Evolutionary conservation across 192 early-diverging fungal species (phyloP).

Genomic region (Dissophora globulifera): DNA sequence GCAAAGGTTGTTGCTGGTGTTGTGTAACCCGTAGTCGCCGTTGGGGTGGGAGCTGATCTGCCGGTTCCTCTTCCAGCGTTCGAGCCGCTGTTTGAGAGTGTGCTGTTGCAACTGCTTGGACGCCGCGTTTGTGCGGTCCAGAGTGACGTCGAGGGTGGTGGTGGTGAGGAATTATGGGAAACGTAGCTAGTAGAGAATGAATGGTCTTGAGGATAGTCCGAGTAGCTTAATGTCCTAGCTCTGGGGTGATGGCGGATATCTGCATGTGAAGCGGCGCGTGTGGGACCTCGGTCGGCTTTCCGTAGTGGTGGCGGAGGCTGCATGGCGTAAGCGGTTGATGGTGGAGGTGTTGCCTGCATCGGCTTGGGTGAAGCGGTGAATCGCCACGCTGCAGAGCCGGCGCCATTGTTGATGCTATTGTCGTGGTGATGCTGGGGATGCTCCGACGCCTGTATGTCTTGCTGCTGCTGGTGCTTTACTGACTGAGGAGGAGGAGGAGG

Average conservation of each 20-base stretch:
- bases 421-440: no score
- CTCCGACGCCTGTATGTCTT: neutral
- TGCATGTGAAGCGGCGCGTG: no score
- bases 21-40: no score
- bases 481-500: no score
- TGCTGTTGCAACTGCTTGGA: constrained; percentile 10
- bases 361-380: constrained; percentile 8
- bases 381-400: neutral
- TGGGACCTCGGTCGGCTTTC: neutral
- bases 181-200: no score
- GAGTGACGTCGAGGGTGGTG: no score
- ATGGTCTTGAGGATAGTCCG: constrained; percentile 8
- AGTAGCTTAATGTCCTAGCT: constrained; percentile 13
- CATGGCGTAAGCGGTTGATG: no score
- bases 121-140: neutral
- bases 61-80: no score
- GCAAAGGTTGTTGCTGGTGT: no score
- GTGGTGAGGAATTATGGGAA: no score
- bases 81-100: no score
- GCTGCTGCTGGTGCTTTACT: constrained; percentile 1
- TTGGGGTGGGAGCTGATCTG: constrained; percentile 1
- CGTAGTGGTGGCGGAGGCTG: neutral
- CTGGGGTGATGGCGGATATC: constrained; percentile 6
- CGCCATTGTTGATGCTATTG: no score
- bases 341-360: neutral